Evolutionary conservation across 2,329 filamentous ascomycete genomes (phyloP).

Genomic region (Penicillium sp.): DNA sequence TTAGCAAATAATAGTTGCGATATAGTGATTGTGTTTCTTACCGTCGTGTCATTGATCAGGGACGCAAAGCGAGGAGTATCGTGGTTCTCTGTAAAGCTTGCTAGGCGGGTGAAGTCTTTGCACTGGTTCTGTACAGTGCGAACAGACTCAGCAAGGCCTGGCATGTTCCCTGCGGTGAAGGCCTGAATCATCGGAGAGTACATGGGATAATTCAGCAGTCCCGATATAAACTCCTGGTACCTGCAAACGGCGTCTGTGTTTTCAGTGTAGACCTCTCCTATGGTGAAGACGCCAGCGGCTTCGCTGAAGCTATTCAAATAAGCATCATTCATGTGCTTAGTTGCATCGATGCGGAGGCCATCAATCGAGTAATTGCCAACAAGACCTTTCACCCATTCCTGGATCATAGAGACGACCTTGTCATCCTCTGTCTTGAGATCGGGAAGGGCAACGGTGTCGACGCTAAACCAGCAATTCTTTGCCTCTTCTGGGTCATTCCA

Average conservation of each 20-base stretch:
- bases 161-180: constrained; percentile 38
- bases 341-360: constrained; percentile 57
- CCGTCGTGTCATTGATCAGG: constrained; percentile 57
- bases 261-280: constrained; percentile 51
- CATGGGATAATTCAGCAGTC: constrained; percentile 54
- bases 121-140: constrained; percentile 34
- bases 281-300: constrained; percentile 46
- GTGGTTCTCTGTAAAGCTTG: constrained; percentile 64
- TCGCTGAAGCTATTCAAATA: constrained; percentile 46
- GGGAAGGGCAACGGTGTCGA: constrained; percentile 54
- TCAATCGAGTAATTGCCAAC: constrained; percentile 53
- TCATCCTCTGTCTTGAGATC: constrained; percentile 53
- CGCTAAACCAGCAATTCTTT: constrained; percentile 42
- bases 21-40: constrained; percentile 19
- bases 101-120: constrained; percentile 52
- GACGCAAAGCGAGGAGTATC: constrained; percentile 61
- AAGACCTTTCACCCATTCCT: constrained; percentile 46
- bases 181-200: constrained; percentile 38
- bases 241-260: constrained; percentile 42
- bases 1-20: constrained; percentile 5
- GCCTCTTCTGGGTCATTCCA: constrained; percentile 26
- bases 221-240: constrained; percentile 49
- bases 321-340: constrained; percentile 50
- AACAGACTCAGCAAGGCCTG: constrained; percentile 30
- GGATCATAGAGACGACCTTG: constrained; percentile 43